Conservation (phyloP, 2,329 filamentous ascomycete genomes). For the Parastagonospora nodorum region DNA sequence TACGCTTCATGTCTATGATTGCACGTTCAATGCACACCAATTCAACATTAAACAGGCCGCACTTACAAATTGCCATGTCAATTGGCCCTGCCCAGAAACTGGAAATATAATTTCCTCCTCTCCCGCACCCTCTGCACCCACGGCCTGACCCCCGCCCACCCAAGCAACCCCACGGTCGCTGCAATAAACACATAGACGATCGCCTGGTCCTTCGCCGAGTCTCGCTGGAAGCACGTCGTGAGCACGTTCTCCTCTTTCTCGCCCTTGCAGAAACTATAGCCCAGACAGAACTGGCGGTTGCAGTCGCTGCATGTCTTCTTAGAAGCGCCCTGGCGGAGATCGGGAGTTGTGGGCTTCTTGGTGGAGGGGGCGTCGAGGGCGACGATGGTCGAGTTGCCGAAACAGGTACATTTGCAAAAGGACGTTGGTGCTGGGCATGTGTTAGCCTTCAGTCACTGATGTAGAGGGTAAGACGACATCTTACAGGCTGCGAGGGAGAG, state of each 20-base stretch:
- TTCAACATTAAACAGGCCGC: background rate
- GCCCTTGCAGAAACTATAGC: constrained; percentile 65
- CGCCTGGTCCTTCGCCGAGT: constrained; percentile 69
- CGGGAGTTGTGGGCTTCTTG: constrained; percentile 24
- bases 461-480: constrained; percentile 13
- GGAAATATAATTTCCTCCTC: constrained; percentile 57
- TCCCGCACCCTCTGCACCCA: constrained; percentile 60
- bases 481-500: constrained; percentile 51
- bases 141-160: constrained; percentile 64
- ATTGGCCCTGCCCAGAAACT: constrained; percentile 47
- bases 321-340: constrained; percentile 36
- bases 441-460: background rate
- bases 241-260: constrained; percentile 68
- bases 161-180: constrained; percentile 64
- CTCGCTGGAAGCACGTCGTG: constrained; percentile 70
- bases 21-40: constrained; percentile 12
- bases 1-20: constrained; percentile 34
- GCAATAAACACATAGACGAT: constrained; percentile 71
- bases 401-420: constrained; percentile 75
- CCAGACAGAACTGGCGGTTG: constrained; percentile 69
- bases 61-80: constrained; percentile 6
- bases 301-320: constrained; percentile 67
- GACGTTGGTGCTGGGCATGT: constrained; percentile 57
- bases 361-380: constrained; percentile 58
- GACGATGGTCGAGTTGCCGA: constrained; percentile 70